These are phyloP conservation scores for Brachypodium distachyon DNA, from an alignment of 202 grass and related monocot genomes.

Conservation along the genomic window DNA sequence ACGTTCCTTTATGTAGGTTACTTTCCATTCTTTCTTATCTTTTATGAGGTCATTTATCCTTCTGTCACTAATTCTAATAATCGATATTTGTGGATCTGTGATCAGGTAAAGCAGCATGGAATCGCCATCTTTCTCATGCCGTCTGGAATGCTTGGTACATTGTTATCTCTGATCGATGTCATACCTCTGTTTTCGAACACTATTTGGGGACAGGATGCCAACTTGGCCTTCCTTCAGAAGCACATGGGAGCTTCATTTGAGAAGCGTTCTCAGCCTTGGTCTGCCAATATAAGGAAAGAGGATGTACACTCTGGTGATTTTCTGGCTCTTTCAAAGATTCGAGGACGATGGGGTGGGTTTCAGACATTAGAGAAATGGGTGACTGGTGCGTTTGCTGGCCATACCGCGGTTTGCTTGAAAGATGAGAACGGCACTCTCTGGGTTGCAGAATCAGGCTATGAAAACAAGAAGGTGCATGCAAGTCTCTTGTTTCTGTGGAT, in stretches of 20 bases:
- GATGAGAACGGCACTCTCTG: slow-evolving; percentile 27
- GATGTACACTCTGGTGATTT: slow-evolving; percentile 81
- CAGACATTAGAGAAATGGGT: slow-evolving; percentile 93
- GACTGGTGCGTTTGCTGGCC: slow-evolving; percentile 79
- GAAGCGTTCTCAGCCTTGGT: slow-evolving; percentile 51
- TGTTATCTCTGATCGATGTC: slow-evolving; percentile 68
- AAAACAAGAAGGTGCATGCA: slow-evolving; percentile 75
- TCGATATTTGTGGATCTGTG: neutral
- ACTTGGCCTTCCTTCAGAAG: slow-evolving; percentile 70
- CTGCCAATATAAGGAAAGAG: slow-evolving; percentile 46
- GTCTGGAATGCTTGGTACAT: slow-evolving; percentile 68
- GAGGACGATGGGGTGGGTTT: slow-evolving; percentile 84
- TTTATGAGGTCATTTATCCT: neutral
- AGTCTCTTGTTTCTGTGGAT: neutral
- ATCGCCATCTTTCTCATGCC: slow-evolving; percentile 84
- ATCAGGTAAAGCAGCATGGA: slow-evolving; percentile 81
- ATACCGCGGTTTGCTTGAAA: slow-evolving; percentile 79
- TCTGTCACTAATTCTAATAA: neutral
- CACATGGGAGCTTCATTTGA: slow-evolving; percentile 74
- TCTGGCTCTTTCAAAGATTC: slow-evolving; percentile 74
- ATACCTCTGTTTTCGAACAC: slow-evolving; percentile 80
- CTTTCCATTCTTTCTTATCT: neutral
- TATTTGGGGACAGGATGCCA: slow-evolving; percentile 72
- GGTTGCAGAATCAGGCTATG: slow-evolving; percentile 55
- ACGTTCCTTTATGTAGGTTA: neutral